Conservation (phyloP, 2,329 filamentous ascomycete genomes). For the Fusarium sp. region DNA sequence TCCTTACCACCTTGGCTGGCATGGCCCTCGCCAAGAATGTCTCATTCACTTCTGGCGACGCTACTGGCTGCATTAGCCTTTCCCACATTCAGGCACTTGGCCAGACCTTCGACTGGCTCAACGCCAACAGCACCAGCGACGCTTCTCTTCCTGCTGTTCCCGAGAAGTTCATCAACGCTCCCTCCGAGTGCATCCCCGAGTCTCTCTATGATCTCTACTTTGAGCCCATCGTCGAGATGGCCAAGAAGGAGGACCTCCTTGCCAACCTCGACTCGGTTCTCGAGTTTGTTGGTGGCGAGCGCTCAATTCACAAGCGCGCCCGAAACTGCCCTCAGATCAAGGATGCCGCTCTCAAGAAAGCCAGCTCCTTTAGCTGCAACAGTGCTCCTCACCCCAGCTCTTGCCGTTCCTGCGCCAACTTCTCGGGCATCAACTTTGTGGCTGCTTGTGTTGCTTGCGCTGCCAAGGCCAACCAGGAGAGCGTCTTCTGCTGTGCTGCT, state of each 20-base stretch:
- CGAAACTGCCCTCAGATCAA: constrained; percentile 19
- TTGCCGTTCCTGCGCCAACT: constrained; percentile 26
- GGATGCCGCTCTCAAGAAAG: constrained; percentile 2
- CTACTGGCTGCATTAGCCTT: constrained; percentile 14
- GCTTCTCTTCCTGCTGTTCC: constrained; percentile 12
- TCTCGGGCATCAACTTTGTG: constrained; percentile 20
- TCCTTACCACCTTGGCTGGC: constrained; percentile 7
- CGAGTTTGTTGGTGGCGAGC: background rate
- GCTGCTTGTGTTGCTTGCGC: constrained; percentile 24
- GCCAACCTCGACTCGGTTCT: constrained; percentile 9
- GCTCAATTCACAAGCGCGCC: constrained; percentile 8
- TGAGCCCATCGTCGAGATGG: constrained; percentile 23
- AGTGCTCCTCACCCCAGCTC: constrained; percentile 13
- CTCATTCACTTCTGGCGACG: constrained; percentile 1
- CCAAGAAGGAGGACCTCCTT: constrained; percentile 26
- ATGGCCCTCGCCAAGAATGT: constrained; percentile 10
- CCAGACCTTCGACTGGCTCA: constrained; percentile 18
- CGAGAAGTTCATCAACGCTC: constrained; percentile 9
- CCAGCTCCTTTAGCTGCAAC: constrained; percentile 14
- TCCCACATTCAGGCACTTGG: constrained; percentile 27
- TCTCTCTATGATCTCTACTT: constrained; percentile 29
- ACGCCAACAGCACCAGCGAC: background rate
- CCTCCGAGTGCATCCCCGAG: constrained; percentile 21
- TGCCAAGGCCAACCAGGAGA: constrained; percentile 27
- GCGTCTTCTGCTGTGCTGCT: constrained; percentile 26